These are phyloP conservation scores for Candida endomychidarum DNA, from an alignment of 805 yeast genomes.

Conservation along the genomic window DNA sequence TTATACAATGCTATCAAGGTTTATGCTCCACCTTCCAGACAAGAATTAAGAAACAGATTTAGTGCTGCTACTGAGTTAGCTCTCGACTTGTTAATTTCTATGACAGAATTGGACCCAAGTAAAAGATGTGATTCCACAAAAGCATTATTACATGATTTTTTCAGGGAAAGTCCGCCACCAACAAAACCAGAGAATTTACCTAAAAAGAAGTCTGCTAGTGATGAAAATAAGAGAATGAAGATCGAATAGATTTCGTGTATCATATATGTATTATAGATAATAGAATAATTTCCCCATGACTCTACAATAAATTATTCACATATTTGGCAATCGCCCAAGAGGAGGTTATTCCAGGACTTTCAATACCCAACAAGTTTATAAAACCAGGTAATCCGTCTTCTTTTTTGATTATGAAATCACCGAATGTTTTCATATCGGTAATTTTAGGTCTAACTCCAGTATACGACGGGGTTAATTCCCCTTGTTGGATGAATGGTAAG, in stretches of 20 bases:
- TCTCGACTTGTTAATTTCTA: slow-evolving; percentile 65
- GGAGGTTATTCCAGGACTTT: slow-evolving; percentile 87
- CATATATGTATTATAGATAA: slow-evolving; percentile 8
- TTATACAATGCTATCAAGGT: slow-evolving; percentile 68
- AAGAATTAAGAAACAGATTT: slow-evolving; percentile 77
- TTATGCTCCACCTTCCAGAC: slow-evolving; percentile 81
- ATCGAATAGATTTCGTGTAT: slow-evolving; percentile 3
- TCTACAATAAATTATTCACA: slow-evolving; percentile 42
- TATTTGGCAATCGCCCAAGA: slow-evolving; percentile 80
- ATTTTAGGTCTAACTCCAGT: slow-evolving; percentile 86
- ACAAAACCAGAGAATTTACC: slow-evolving; percentile 69
- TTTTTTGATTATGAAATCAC: slow-evolving; percentile 71
- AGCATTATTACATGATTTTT: slow-evolving; percentile 67
- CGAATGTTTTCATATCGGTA: slow-evolving; percentile 45
- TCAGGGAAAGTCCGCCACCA: slow-evolving; percentile 71
- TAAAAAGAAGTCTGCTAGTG: slow-evolving; percentile 31
- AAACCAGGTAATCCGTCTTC: slow-evolving; percentile 77
- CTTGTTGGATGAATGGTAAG: slow-evolving; percentile 55
- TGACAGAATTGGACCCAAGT: slow-evolving; percentile 79
- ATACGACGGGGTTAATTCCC: slow-evolving; percentile 63
- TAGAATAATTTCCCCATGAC: not conserved
- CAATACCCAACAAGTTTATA: slow-evolving; percentile 77
- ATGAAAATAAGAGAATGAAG: slow-evolving; percentile 7
- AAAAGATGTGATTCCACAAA: slow-evolving; percentile 62
- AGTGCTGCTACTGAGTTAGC: slow-evolving; percentile 90